Percentiles rank a stretch among this genome's conserved stretches.
Evolutionary conservation across 2,329 filamentous ascomycete genomes (phyloP).

Genomic region (Malbranchea zuffiana): DNA sequence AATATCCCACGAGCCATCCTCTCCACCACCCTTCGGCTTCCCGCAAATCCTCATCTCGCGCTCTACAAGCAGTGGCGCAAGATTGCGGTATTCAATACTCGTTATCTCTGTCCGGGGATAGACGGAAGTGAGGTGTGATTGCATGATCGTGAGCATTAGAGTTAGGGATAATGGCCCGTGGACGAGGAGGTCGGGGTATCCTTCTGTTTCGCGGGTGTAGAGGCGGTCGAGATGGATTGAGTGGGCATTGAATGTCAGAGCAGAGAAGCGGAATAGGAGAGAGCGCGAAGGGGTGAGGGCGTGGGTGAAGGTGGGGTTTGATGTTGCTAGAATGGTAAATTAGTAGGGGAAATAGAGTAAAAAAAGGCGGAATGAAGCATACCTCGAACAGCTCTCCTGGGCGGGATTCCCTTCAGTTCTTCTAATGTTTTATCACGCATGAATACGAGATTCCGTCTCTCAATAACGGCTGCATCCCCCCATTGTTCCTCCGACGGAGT

Average conservation of each 20-base stretch:
- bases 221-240: conserved; percentile 70
- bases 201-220: conserved; percentile 61
- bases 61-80: conserved; percentile 66
- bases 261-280: conserved; percentile 82
- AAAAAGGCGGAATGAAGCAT: conserved; percentile 15
- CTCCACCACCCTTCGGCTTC: conserved; percentile 38
- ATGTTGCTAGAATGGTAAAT: conserved; percentile 31
- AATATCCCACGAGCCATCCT: conserved; percentile 44
- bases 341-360: neutral
- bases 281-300: conserved; percentile 54
- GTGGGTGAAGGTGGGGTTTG: conserved; percentile 45
- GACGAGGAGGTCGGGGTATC: conserved; percentile 63
- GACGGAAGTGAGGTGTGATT: conserved; percentile 39
- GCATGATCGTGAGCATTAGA: conserved; percentile 60
- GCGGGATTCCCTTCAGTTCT: conserved; percentile 20
- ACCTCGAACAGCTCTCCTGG: conserved; percentile 28
- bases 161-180: conserved; percentile 76
- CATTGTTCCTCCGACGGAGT: conserved; percentile 32
- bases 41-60: conserved; percentile 62
- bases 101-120: conserved; percentile 32
- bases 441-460: conserved; percentile 54
- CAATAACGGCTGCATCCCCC: conserved; percentile 40
- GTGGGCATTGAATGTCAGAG: conserved; percentile 86
- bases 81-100: conserved; percentile 65
- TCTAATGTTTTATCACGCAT: conserved; percentile 42